A percentile compares a stretch with the other conserved stretches of the same genome.
Conservation (phyloP, 768 basidiomycete species). For the Candolleomyces eurysporus region DNA sequence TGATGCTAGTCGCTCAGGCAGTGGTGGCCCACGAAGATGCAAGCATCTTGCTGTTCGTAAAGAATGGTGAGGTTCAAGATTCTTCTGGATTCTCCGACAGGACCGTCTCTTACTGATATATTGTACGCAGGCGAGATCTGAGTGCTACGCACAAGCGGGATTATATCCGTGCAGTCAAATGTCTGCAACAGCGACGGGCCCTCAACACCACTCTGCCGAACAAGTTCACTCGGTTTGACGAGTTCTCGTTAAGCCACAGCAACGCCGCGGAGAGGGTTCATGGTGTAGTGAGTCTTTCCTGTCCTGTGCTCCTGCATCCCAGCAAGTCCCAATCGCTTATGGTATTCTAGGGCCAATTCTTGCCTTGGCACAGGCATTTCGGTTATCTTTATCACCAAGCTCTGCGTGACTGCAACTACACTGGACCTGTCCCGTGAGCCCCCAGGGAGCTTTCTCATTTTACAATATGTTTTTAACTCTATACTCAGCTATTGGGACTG, state of each 20-base stretch:
- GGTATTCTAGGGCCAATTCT: constrained; percentile 19
- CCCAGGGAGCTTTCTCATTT: not conserved
- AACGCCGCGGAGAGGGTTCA: constrained; percentile 18
- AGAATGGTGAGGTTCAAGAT: not conserved
- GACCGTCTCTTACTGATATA: not conserved
- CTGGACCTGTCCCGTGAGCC: constrained; percentile 22
- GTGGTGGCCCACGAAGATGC: not conserved
- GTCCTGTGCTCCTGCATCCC: not conserved
- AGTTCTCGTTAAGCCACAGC: constrained; percentile 20
- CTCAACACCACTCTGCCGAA: not conserved
- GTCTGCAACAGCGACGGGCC: not conserved
- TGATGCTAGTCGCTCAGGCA: not conserved
- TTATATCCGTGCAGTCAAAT: constrained; percentile 7
- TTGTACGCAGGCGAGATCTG: constrained; percentile 4
- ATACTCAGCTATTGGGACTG: constrained; percentile 7
- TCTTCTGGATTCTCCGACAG: too few species aligned
- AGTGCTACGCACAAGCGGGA: not conserved
- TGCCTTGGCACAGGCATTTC: constrained; percentile 25
- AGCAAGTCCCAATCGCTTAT: too few species aligned
- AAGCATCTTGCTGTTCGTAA: not conserved
- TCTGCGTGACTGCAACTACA: constrained; percentile 22
- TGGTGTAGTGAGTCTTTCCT: constrained; percentile 17
- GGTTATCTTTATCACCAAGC: constrained; percentile 19
- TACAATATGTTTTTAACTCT: not conserved
- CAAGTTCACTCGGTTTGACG: constrained; percentile 19